A percentile compares a stretch with the other conserved stretches of the same genome.
phyloP scores from a whole-genome alignment of 306 rosid species.

The Prunus davidiana region DNA sequence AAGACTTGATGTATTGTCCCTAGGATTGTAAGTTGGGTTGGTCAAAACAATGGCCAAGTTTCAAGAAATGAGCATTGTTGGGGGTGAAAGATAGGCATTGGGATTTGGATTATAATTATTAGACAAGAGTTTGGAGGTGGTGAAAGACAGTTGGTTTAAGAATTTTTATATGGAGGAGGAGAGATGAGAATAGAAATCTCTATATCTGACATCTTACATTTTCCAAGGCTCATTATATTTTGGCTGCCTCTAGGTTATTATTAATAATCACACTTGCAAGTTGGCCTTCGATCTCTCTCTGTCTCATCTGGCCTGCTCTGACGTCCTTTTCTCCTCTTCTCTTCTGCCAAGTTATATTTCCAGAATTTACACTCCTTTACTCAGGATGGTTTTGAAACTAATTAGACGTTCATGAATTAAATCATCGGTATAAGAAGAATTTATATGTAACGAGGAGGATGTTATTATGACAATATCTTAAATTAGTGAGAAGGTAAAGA shows the following conservation, averaged over 20 bases:
- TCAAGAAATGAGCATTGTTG: background rate
- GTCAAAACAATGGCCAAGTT: constrained; percentile 40
- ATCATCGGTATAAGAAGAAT: no score
- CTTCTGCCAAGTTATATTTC: background rate
- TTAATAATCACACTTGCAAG: background rate
- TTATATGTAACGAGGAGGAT: no score
- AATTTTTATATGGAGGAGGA: constrained; percentile 9
- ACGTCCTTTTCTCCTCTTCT: background rate
- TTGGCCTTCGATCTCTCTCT: background rate
- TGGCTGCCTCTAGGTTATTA: constrained; percentile 16
- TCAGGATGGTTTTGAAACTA: no score
- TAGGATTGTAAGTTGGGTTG: constrained; percentile 1
- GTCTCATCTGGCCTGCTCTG: background rate
- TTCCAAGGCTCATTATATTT: constrained; percentile 43
- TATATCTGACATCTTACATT: constrained; percentile 30
- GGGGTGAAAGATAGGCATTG: constrained; percentile 49
- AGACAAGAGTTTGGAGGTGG: constrained; percentile 17
- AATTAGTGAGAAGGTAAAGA: no score
- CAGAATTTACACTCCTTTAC: no score
- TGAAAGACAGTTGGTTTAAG: constrained; percentile 27
- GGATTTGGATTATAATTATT: constrained; percentile 55
- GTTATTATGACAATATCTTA: no score
- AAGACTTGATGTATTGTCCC: background rate
- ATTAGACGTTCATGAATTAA: no score
- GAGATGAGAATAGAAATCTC: constrained; percentile 31